Conservation (phyloP, 202 grass and related monocot species). For the Saccharum hybrid region DNA sequence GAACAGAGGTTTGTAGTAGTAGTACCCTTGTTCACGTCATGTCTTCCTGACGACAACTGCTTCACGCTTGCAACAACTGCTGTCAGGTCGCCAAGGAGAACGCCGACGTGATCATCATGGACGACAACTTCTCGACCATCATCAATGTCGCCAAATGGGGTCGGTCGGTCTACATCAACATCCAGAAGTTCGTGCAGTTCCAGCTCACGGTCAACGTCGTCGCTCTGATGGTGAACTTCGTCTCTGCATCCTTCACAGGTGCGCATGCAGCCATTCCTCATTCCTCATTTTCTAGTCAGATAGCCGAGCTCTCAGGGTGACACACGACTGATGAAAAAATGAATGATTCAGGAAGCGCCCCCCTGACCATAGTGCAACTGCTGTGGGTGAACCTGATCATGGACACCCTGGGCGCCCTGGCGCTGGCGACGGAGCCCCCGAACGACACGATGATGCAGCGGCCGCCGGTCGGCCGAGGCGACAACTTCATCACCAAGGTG, state of each 20-base stretch:
- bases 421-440: conserved; percentile 81
- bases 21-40: neutral
- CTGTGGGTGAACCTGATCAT: conserved; percentile 98
- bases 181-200: conserved; percentile 93
- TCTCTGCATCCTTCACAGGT: conserved; percentile 84
- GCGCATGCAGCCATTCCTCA: neutral
- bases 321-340: neutral
- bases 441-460: conserved; percentile 69
- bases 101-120: conserved; percentile 91
- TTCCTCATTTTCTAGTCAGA: neutral
- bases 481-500: conserved; percentile 78
- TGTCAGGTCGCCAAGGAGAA: conserved; percentile 93
- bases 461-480: conserved; percentile 62
- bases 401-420: conserved; percentile 88
- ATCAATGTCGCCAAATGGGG: conserved; percentile 91
- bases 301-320: neutral
- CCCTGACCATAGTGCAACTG: conserved; percentile 81
- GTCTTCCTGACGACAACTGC: neutral
- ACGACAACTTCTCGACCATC: conserved; percentile 90
- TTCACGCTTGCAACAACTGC: neutral
- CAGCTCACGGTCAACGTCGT: conserved; percentile 90
- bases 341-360: conserved; percentile 64
- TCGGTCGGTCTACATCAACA: conserved; percentile 86
- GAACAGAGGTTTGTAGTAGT: conserved; percentile 63
- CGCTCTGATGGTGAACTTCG: conserved; percentile 79